Conservation (phyloP, 306 rosid genomes). For the Cucurbita maxima region DNA sequence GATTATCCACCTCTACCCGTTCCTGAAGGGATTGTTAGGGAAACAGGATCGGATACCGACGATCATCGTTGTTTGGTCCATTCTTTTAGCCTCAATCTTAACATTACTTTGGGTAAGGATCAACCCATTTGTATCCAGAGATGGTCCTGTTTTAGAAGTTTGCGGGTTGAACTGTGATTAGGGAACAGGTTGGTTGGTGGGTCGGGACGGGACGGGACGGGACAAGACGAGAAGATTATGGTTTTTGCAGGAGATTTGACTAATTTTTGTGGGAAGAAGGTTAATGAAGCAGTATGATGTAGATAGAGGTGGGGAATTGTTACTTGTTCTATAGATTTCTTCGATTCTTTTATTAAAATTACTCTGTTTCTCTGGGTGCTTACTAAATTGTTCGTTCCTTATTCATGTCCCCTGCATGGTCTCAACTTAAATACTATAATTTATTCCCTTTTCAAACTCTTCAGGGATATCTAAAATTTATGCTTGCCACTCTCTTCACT, state of each 20-base stretch:
- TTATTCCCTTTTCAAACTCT: not conserved
- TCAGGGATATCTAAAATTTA: not conserved
- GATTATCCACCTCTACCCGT: conserved; percentile 83
- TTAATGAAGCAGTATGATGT: conserved; percentile 7
- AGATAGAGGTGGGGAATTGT: conserved; percentile 31
- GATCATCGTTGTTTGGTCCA: conserved; percentile 87
- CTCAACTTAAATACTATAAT: not conserved
- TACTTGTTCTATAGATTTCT: conserved; percentile 40
- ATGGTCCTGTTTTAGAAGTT: conserved; percentile 66
- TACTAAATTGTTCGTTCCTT: conserved; percentile 14
- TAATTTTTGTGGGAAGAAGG: conserved; percentile 19
- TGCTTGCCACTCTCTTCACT: not conserved
- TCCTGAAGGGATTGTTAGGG: conserved; percentile 81
- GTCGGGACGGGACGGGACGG: no score
- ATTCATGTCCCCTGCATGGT: not conserved
- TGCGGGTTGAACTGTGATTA: conserved; percentile 80
- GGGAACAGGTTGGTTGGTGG: not conserved
- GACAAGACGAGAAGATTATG: conserved; percentile 12
- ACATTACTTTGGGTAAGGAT: conserved; percentile 85
- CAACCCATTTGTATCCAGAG: conserved; percentile 72
- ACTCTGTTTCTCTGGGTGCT: conserved; percentile 14
- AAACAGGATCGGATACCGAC: conserved; percentile 82
- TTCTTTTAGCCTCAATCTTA: conserved; percentile 72
- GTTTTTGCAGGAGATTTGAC: conserved; percentile 11
- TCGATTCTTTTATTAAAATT: conserved; percentile 67